Base-by-base conservation (phyloP, 2,329 filamentous ascomycete species). In the Ophiostoma australiae region DNA sequence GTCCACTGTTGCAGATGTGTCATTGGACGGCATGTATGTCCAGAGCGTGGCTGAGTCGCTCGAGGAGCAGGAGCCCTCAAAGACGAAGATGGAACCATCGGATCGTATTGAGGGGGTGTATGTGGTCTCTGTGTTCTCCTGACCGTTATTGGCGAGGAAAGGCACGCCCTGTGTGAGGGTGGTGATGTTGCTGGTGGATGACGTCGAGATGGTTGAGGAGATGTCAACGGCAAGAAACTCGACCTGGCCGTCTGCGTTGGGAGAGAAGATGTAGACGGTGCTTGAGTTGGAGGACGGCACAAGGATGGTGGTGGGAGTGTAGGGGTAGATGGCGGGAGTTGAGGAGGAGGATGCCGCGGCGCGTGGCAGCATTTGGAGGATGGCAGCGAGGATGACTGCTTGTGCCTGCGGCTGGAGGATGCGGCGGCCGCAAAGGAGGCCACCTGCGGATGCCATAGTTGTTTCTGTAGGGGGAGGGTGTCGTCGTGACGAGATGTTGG, bases 221-320 rank as follows among this genome's bases (percentile, higher is more conserved):
- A 92, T 81, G 77, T 93, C 87, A 74, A 96, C 80, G 1, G 88
- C 84, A 58, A 88, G 82, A 37, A 95, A 84, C 69, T 89, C 76
- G 78, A 83, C 76, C 41, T 72, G 72, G 73, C 76, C 72, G 71
- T 75, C 76, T 52, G 83, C 80, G 41, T 80, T 81, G 15, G 90
- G 85, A 44, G 84, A 82, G 76, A 97, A 89, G 74, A 94, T 84
- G 79, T 95, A 97, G 72, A 89, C 88, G 76, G 55, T 55, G 68
- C 52, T 73, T 69, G 81, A 79, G 73, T 85, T 83, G 70, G 82
- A 78, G 71, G 80, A 77, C 7, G 85, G 82, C 66, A 88, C 84
- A 72, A 94, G 85, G 69, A 96, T 85, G 39, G 86, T 88, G 0
- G 93, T 93, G 2, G 92, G 91, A 70, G 89, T 89, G 81, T 96